Conservation (phyloP, 495 filamentous ascomycete genomes). For the Collariella sp. region DNA sequence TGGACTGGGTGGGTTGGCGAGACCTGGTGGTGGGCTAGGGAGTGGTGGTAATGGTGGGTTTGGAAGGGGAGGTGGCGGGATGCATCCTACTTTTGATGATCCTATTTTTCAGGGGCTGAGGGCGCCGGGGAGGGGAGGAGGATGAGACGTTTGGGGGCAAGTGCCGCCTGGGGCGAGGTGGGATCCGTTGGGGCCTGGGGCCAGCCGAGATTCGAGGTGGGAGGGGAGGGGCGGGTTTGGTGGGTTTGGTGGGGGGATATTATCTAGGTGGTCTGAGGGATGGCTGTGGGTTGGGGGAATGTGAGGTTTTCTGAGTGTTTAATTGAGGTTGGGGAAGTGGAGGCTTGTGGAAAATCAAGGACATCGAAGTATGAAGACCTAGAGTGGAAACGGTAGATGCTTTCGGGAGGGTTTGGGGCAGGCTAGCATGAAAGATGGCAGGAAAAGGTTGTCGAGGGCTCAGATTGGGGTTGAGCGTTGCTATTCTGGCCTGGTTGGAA, state of each 20-base stretch:
- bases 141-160: conserved; percentile 40
- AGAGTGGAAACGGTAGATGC: too few species aligned
- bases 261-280: conserved; percentile 21
- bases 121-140: conserved; percentile 29
- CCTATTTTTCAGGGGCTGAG: conserved; percentile 67
- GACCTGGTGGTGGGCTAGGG: not conserved
- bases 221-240: conserved; percentile 21
- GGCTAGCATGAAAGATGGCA: too few species aligned
- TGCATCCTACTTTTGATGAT: conserved; percentile 95
- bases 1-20: conserved; percentile 32
- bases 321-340: not conserved
- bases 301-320: not conserved
- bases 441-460: too few species aligned
- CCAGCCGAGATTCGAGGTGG: conserved; percentile 32
- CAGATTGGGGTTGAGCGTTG: too few species aligned
- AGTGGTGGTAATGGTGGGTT: not conserved
- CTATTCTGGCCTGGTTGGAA: too few species aligned
- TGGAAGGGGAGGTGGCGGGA: conserved; percentile 51
- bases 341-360: not conserved
- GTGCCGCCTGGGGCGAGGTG: conserved; percentile 54
- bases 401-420: too few species aligned
- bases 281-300: not conserved
- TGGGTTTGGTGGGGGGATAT: conserved; percentile 35
- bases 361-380: too few species aligned
- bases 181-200: conserved; percentile 79